Evolutionary conservation across 768 basidiomycete genomes (phyloP).

Genomic region (Leccinellum rugosiceps): DNA sequence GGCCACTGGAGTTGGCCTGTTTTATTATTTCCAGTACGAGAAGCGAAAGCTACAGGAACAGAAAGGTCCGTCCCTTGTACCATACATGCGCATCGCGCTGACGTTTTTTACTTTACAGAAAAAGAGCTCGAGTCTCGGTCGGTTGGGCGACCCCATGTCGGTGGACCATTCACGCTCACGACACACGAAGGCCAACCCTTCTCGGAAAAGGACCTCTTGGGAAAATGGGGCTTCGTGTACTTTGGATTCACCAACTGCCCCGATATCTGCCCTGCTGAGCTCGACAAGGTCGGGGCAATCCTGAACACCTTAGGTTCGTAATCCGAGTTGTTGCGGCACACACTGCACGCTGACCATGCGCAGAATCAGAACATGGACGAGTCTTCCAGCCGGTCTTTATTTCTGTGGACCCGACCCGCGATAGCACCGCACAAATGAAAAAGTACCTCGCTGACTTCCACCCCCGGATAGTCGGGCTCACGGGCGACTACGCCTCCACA

Average conservation of each 20-base stretch:
- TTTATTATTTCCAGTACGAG: conserved; percentile 85
- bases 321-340: neutral
- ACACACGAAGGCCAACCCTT: conserved; percentile 53
- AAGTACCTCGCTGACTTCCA: conserved; percentile 85
- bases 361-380: conserved; percentile 67
- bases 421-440: conserved; percentile 58
- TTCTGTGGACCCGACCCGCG: conserved; percentile 94
- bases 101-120: conserved; percentile 39
- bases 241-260: conserved; percentile 99
- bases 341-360: conserved; percentile 7
- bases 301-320: conserved; percentile 68
- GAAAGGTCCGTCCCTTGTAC: conserved; percentile 51
- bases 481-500: conserved; percentile 78
- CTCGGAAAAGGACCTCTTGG: conserved; percentile 73
- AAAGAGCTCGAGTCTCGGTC: conserved; percentile 70
- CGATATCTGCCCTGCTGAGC: conserved; percentile 96
- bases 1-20: conserved; percentile 76
- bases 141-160: conserved; percentile 83
- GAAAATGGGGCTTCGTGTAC: conserved; percentile 90
- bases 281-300: conserved; percentile 88
- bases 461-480: conserved; percentile 82
- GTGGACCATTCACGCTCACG: conserved; percentile 85
- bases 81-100: neutral
- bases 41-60: conserved; percentile 75
- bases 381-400: conserved; percentile 91